These are phyloP conservation scores for Acer saccharum DNA, from an alignment of 345 rosid species.

Conservation along the genomic window DNA sequence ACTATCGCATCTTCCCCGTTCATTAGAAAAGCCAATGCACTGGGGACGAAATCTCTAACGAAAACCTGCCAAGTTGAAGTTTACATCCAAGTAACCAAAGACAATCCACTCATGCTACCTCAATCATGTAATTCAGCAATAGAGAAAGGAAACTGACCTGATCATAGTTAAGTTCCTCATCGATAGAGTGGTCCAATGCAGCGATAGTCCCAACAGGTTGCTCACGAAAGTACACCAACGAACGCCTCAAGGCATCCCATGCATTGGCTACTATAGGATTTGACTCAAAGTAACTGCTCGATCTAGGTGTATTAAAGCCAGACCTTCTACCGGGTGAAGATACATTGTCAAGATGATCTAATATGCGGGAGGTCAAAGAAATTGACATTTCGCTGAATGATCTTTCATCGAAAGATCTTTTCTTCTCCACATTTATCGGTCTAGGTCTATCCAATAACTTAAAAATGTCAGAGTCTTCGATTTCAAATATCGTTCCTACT, in stretches of 20 bases:
- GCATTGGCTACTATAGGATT: constrained; percentile 44
- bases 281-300: constrained; percentile 30
- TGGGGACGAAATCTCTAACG: constrained; percentile 85
- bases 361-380: constrained; percentile 18
- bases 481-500: constrained; percentile 14
- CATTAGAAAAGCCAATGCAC: constrained; percentile 84
- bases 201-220: constrained; percentile 60
- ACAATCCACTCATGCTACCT: not conserved
- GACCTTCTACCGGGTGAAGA: constrained; percentile 43
- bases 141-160: constrained; percentile 32
- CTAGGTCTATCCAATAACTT: constrained; percentile 34
- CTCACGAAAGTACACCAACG: constrained; percentile 36
- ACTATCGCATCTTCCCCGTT: constrained; percentile 84
- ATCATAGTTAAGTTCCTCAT: constrained; percentile 49
- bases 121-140: not conserved
- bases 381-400: constrained; percentile 30
- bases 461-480: constrained; percentile 36
- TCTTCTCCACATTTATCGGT: constrained; percentile 41
- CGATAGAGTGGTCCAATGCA: constrained; percentile 48
- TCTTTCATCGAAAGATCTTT: constrained; percentile 37
- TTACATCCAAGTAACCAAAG: not conserved
- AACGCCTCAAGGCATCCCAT: constrained; percentile 45
- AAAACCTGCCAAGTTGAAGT: constrained; percentile 51
- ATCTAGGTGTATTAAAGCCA: constrained; percentile 39
- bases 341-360: constrained; percentile 23